These are phyloP conservation scores for Barbarea vulgaris DNA, from an alignment of 345 rosid species.

Conservation along the genomic window DNA sequence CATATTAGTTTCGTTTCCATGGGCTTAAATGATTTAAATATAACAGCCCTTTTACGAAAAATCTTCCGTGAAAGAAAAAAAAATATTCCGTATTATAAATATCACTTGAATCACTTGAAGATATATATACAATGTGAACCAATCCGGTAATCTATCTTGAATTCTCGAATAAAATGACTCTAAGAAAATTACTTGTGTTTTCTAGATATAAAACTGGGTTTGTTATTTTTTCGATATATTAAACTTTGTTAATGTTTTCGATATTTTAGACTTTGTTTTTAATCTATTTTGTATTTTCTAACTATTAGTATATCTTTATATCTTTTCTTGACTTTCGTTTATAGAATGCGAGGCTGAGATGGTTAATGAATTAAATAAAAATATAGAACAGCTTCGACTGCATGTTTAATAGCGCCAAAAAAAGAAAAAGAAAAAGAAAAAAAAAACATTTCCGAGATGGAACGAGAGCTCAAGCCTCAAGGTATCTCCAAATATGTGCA, in stretches of 20 bases:
- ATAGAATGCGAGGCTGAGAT: neutral
- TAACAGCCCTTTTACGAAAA: neutral
- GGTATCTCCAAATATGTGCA: conserved; percentile 19
- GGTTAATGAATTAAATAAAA: neutral
- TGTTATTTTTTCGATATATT: neutral
- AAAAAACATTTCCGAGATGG: conserved; percentile 16
- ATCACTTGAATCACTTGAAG: neutral
- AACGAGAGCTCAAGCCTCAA: conserved; percentile 11
- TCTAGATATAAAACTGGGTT: neutral
- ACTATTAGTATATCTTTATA: neutral
- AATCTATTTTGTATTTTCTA: neutral
- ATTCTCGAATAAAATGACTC: neutral
- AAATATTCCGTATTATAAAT: neutral
- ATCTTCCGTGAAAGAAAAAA: neutral
- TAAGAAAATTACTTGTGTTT: neutral
- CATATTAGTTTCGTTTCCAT: neutral
- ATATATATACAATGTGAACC: neutral
- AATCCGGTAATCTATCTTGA: neutral
- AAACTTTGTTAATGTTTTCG: neutral
- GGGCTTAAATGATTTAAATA: neutral
- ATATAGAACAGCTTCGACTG: neutral
- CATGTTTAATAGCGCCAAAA: neutral
- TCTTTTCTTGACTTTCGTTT: conserved; percentile 10
- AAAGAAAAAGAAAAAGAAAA: too few relatives aligned
- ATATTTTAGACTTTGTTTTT: neutral